Conservation (phyloP, 1,284 basidiomycete species). For the Microbotryomycetes sp. region DNA sequence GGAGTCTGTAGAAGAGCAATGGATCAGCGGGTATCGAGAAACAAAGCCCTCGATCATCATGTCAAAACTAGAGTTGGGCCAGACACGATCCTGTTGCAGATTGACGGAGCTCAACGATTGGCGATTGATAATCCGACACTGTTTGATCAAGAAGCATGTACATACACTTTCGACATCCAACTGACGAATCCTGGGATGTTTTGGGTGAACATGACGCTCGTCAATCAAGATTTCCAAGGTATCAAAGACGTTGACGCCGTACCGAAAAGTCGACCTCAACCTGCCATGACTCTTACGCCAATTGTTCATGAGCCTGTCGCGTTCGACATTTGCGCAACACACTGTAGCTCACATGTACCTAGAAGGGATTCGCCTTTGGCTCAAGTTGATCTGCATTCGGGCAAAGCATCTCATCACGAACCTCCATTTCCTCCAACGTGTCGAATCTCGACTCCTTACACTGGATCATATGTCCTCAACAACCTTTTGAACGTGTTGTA, state of each 20-base stretch:
- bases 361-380: too few species aligned
- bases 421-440: not conserved
- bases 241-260: not conserved
- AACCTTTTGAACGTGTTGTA: not conserved
- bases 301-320: not conserved
- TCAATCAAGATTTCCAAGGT: constrained; percentile 5
- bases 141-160: constrained; percentile 8
- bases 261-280: not conserved
- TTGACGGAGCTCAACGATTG: constrained; percentile 15
- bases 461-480: constrained; percentile 4
- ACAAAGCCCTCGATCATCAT: not conserved
- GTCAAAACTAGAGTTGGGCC: constrained; percentile 5
- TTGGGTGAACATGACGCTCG: constrained; percentile 8
- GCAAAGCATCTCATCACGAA: not conserved
- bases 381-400: not conserved
- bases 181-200: constrained; percentile 4
- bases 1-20: not conserved
- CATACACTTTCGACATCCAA: constrained; percentile 12
- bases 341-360: not conserved
- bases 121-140: constrained; percentile 7
- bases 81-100: constrained; percentile 15
- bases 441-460: not conserved
- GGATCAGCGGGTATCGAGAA: not conserved
- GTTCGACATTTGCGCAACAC: not conserved
- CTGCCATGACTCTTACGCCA: not conserved